phyloP scores from a whole-genome alignment of 164 flowering plant genomes.

The Piper betle region DNA sequence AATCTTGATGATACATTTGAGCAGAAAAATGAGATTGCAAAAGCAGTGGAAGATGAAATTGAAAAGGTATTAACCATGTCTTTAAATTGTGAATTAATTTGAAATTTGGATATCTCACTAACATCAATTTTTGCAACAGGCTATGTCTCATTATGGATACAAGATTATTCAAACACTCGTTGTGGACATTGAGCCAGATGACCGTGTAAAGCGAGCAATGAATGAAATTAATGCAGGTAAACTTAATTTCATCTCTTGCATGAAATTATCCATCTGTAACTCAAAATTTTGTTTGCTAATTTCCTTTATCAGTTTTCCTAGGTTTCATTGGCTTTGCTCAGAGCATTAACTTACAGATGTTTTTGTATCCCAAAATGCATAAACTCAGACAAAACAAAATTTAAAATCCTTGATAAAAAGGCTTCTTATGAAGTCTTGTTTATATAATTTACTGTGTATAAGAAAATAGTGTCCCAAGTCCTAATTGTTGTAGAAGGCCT shows the following conservation, averaged over 20 bases:
- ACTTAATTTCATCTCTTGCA: background rate
- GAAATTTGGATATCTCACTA: background rate
- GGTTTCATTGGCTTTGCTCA: background rate
- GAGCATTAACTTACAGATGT: background rate
- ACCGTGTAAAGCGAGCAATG: constrained; percentile 72
- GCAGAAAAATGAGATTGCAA: too few relatives aligned
- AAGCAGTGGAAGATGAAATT: constrained; percentile 61
- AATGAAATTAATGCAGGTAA: constrained; percentile 87
- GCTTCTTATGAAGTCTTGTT: background rate
- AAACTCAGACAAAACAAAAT: background rate
- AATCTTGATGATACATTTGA: too few relatives aligned
- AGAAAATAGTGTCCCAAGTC: too few relatives aligned
- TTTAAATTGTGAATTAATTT: background rate
- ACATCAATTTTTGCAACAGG: constrained; percentile 20
- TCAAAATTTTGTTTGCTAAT: background rate
- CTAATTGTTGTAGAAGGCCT: background rate
- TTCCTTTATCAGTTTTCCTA: background rate
- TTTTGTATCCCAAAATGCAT: background rate
- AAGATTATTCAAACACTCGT: constrained; percentile 81
- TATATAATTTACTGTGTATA: background rate
- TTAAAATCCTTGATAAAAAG: too few relatives aligned
- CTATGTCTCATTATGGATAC: constrained; percentile 74
- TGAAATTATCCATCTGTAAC: background rate
- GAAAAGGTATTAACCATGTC: constrained; percentile 30
- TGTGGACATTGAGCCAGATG: too few relatives aligned